Base-by-base conservation (phyloP, 129 eudicot genomes). In the Solidago caesia region DNA sequence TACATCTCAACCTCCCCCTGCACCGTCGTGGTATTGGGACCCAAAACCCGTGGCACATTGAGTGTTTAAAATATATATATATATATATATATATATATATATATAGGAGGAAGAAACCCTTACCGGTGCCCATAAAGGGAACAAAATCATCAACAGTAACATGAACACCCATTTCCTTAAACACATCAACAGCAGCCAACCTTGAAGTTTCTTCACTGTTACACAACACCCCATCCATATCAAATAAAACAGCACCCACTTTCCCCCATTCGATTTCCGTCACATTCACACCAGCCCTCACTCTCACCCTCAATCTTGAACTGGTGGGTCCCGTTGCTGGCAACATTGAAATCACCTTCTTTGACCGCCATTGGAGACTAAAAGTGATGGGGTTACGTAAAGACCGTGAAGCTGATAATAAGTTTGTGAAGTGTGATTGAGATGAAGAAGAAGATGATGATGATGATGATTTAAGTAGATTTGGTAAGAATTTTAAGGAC, bases 201-300 rank as follows among this genome's bases (percentile, higher is more conserved):
- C 99, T 75, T 4, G 99, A 95, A 1, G 85, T 67, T 81, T 85
- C 95, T 74, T 95, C 99, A 75, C 99, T 95, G 80, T 95, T 87
- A 72, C 99, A 95, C 47, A 95, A 86, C 73, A 95, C 99, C 68
- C 99, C 99, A 72, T 95, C 99, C 99, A 95, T 95, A 56, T 95
- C 99, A 39, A 95, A 95, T 79, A 95, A 65, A 85, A 95, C 99
- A 49, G 99, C 99, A 12, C 96, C 87, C 14, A 95, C 97, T 74
- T 91, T 91, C 9, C 92, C 95, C 99, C 97, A 95, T 59, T 82
- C 84, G 13, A 6, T 88, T n/a, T 49, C 73, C 29, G 78, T 46
- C 14, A 69, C 83, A 39, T 47, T 83, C 84, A 64, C 55, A 66
- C 88, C 88, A 49, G 82, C 90, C 79, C 29, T 72, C 33, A 79